Conservation (phyloP, 2,329 filamentous ascomycete species). For the Apiospora hydei region DNA sequence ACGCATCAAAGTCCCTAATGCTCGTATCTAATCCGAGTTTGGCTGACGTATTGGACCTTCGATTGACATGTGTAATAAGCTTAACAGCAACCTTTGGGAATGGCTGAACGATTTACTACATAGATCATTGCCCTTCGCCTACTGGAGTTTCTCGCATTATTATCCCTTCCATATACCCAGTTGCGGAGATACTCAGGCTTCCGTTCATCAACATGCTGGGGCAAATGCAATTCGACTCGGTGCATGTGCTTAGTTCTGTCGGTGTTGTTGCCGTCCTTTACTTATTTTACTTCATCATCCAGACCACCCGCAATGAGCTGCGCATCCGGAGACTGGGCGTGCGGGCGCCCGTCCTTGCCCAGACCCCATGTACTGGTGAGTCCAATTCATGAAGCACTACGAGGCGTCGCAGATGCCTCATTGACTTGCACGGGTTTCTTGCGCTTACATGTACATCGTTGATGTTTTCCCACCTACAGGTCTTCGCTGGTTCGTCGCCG, state of each 20-base stretch:
- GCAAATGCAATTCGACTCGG: not conserved
- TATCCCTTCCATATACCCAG: too few species aligned
- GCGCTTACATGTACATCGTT: not conserved
- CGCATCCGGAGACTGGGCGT: conserved; percentile 44
- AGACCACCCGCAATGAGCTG: conserved; percentile 34
- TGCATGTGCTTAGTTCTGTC: not conserved
- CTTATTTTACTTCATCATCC: conserved; percentile 25
- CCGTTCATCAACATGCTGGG: not conserved
- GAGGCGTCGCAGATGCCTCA: not conserved
- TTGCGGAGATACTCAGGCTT: not conserved
- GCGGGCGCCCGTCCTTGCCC: conserved; percentile 42
- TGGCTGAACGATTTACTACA: not conserved
- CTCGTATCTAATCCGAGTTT: too few species aligned
- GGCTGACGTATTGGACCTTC: not conserved
- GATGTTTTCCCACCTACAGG: not conserved
- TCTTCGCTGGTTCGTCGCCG: conserved; percentile 37
- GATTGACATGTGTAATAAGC: not conserved
- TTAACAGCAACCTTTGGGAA: too few species aligned
- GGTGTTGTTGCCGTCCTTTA: not conserved
- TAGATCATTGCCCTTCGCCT: not conserved
- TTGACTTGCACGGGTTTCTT: not conserved
- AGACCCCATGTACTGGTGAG: conserved; percentile 45
- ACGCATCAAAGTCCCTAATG: conserved; percentile 24
- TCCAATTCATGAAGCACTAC: not conserved
- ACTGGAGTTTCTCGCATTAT: too few species aligned